Percentiles rank a stretch among this genome's conserved stretches.
These are phyloP conservation scores for Trypanosoma melophagium DNA, from an alignment of 208 protist genomes.

Conservation along the genomic window DNA sequence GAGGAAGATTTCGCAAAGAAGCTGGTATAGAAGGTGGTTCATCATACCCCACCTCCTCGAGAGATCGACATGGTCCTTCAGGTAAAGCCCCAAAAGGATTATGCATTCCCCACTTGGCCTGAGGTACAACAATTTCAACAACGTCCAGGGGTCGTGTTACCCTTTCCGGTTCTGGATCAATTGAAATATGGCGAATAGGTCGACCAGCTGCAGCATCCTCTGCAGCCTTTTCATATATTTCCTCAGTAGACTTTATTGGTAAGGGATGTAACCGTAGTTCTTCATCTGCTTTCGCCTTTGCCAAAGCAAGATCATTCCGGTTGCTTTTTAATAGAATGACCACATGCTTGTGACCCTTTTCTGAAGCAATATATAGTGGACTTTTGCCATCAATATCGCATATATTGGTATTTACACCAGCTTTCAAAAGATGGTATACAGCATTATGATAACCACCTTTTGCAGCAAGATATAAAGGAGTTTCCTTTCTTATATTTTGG, in stretches of 20 bases:
- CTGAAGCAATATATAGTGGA: conserved; percentile 85
- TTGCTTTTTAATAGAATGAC: conserved; percentile 76
- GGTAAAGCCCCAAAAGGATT: conserved; percentile 63
- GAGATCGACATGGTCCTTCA: conserved; percentile 68
- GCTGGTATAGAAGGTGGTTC: conserved; percentile 65
- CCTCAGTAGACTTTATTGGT: conserved; percentile 61
- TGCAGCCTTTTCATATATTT: conserved; percentile 58
- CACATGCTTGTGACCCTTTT: conserved; percentile 80
- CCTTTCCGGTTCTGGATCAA: conserved; percentile 17
- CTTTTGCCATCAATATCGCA: conserved; percentile 77
- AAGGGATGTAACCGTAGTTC: conserved; percentile 46
- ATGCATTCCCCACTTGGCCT: conserved; percentile 48
- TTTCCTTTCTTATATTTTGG: conserved; percentile 68
- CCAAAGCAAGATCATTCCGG: conserved; percentile 44
- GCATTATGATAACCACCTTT: conserved; percentile 62
- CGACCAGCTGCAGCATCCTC: conserved; percentile 45
- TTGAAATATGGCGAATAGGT: conserved; percentile 34
- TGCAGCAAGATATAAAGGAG: conserved; percentile 75
- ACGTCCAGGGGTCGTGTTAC: conserved; percentile 66
- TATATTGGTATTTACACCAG: conserved; percentile 55
- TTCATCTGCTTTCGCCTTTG: conserved; percentile 71
- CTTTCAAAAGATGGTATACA: conserved; percentile 63
- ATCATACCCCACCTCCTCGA: conserved; percentile 86
- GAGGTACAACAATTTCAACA: conserved; percentile 69
- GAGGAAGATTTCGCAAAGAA: conserved; percentile 66